Percentiles rank a stretch among this genome's conserved stretches.
Conservation (phyloP, 345 rosid genomes). For the Brassica incana region DNA sequence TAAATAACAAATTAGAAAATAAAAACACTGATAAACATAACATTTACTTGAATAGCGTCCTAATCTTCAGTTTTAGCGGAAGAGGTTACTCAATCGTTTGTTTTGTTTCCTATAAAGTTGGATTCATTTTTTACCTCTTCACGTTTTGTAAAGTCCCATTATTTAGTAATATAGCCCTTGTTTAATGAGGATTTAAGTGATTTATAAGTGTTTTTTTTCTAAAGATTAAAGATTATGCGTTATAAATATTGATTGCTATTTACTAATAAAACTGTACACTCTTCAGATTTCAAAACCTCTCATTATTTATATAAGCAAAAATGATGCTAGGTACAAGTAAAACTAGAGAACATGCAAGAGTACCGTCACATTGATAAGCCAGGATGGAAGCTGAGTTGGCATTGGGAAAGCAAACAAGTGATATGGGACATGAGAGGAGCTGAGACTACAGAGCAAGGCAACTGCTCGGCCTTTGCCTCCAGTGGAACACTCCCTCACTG, state of each 20-base stretch:
- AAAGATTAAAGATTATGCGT: not conserved
- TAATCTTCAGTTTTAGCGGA: slow-evolving; percentile 23
- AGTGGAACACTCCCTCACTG: slow-evolving; percentile 55
- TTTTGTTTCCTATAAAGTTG: slow-evolving; percentile 27
- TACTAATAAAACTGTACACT: not conserved
- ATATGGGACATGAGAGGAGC: slow-evolving; percentile 82
- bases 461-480: slow-evolving; percentile 58
- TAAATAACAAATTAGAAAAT: not conserved
- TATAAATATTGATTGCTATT: not conserved
- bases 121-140: not conserved
- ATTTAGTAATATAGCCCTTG: not conserved
- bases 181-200: not conserved
- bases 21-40: not conserved
- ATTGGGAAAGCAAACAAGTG: slow-evolving; percentile 60
- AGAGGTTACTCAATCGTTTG: slow-evolving; percentile 18
- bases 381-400: slow-evolving; percentile 83
- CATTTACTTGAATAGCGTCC: slow-evolving; percentile 18
- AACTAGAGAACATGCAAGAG: slow-evolving; percentile 59
- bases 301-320: not conserved
- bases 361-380: slow-evolving; percentile 80
- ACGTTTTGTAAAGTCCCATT: not conserved
- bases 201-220: not conserved
- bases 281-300: not conserved
- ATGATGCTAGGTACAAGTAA: slow-evolving; percentile 51
- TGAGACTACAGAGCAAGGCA: slow-evolving; percentile 82